These are phyloP conservation scores for Podaxis rugospora DNA, from an alignment of 768 basidiomycete species.

Conservation along the genomic window DNA sequence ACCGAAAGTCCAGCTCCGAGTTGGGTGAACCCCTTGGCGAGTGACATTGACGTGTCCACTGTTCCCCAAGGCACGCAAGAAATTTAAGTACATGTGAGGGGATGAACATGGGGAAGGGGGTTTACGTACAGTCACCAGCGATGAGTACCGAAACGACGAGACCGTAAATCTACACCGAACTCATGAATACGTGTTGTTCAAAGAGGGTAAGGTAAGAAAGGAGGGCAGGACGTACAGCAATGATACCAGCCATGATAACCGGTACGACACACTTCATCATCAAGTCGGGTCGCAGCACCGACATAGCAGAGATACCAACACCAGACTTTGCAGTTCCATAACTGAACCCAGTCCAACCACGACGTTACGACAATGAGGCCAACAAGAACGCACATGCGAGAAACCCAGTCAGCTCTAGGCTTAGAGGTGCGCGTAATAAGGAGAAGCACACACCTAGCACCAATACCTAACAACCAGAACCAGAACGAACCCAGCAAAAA, in stretches of 20 bases:
- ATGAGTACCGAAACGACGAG: conserved; percentile 99
- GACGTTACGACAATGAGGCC: conserved; percentile 13
- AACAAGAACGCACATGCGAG: not conserved
- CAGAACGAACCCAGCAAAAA: not conserved
- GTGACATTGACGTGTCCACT: conserved; percentile 79
- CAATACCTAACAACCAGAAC: conserved; percentile 53
- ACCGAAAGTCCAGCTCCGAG: conserved; percentile 92
- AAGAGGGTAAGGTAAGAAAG: not conserved
- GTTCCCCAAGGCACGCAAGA: not conserved
- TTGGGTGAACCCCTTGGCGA: conserved; percentile 91
- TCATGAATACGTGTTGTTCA: not conserved
- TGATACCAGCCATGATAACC: conserved; percentile 99
- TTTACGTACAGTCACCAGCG: conserved; percentile 70
- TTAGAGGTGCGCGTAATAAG: conserved; percentile 8
- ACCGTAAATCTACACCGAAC: conserved; percentile 74
- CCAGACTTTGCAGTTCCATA: conserved; percentile 99
- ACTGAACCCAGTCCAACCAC: conserved; percentile 34
- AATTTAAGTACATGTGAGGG: not conserved
- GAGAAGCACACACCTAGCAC: conserved; percentile 58
- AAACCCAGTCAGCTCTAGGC: not conserved
- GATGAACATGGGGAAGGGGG: not conserved
- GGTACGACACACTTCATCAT: conserved; percentile 99
- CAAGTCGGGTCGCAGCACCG: conserved; percentile 90
- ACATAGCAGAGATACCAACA: conserved; percentile 97
- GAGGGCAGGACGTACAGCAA: conserved; percentile 67